Conservation (phyloP, 78 protist species). For the Chrysochromulina tobinii region DNA sequence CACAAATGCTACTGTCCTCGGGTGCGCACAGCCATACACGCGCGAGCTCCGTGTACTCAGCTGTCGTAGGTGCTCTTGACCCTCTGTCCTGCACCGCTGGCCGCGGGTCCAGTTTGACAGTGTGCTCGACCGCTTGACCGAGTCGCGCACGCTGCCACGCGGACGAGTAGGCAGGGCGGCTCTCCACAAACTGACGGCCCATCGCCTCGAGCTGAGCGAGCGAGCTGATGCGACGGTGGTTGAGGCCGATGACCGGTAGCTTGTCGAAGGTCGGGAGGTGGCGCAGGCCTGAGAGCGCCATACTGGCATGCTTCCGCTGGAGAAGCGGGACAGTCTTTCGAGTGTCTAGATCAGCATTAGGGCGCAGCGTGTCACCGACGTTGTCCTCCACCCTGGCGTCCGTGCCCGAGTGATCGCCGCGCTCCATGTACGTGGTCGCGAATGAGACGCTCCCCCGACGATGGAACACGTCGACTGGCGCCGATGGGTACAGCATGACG, state of each 20-base stretch:
- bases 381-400: background rate
- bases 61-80: too few species aligned
- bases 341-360: background rate
- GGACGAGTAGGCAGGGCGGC: too few species aligned
- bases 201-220: too few species aligned
- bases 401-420: background rate
- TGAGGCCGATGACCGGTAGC: background rate
- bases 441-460: background rate
- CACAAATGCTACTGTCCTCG: too few species aligned
- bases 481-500: constrained; percentile 42
- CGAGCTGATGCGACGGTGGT: background rate
- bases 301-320: background rate
- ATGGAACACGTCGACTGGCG: background rate
- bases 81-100: too few species aligned
- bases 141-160: too few species aligned
- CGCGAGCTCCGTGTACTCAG: too few species aligned
- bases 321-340: background rate
- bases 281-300: background rate
- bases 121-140: too few species aligned
- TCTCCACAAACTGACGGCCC: too few species aligned
- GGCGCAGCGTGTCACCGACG: background rate
- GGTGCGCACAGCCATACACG: too few species aligned
- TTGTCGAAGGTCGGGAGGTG: background rate
- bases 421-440: background rate
- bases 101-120: too few species aligned